Evolutionary conservation across 345 rosid species (phyloP).

Genomic region (Eucalyptus regnans): DNA sequence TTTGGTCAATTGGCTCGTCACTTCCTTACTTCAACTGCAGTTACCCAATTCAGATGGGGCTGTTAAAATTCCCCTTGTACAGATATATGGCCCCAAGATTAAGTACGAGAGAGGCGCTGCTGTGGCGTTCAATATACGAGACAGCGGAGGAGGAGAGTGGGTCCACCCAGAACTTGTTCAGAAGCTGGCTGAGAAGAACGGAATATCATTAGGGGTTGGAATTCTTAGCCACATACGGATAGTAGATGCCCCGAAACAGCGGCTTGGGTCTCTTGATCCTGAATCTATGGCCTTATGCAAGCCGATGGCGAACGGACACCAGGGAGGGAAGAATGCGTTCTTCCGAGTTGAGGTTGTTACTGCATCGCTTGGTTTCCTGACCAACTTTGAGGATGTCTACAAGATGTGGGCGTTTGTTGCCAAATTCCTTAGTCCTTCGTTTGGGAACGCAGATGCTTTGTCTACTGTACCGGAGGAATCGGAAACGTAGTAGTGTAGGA

Average conservation of each 20-base stretch:
- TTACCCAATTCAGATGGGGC: constrained; percentile 31
- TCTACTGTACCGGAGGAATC: constrained; percentile 27
- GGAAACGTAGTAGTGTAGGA: constrained; percentile 21
- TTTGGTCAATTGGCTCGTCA: constrained; percentile 79
- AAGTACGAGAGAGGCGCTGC: constrained; percentile 63
- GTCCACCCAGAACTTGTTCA: constrained; percentile 48
- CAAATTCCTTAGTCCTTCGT: constrained; percentile 43
- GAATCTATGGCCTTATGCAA: constrained; percentile 35
- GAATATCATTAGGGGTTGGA: constrained; percentile 50
- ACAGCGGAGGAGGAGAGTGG: constrained; percentile 15
- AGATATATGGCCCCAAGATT: constrained; percentile 64
- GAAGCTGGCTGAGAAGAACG: constrained; percentile 51
- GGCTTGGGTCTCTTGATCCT: constrained; percentile 15
- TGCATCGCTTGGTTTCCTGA: constrained; percentile 55
- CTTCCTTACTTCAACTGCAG: constrained; percentile 70
- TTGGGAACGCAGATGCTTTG: constrained; percentile 15
- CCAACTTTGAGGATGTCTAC: constrained; percentile 62
- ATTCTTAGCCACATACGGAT: constrained; percentile 44
- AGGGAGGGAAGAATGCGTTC: constrained; percentile 27
- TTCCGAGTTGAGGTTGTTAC: constrained; percentile 56
- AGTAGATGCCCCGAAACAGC: constrained; percentile 38
- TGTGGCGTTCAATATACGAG: constrained; percentile 50
- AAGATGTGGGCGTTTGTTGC: constrained; percentile 58
- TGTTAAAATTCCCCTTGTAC: constrained; percentile 31
- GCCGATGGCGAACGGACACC: constrained; percentile 28